Evolutionary conservation across 805 yeast species (phyloP), one percentile per base, ranked within the genome.

Genomic region (Metschnikowia lachancei): DNA sequence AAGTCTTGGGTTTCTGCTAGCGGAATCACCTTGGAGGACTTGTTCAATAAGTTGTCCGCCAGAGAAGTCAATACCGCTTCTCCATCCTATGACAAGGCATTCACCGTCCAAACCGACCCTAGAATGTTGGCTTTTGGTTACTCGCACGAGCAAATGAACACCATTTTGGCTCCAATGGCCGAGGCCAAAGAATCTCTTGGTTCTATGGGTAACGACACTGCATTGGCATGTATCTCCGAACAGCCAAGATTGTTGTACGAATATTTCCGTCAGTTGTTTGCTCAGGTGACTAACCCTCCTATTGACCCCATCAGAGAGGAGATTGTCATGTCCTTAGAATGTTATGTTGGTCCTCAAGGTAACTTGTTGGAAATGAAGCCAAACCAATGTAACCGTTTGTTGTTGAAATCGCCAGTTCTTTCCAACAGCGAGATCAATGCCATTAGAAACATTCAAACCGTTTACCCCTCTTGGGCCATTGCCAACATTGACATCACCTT

Each of bases 311-410:
- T 92, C 59, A 84, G 98, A 67, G 99, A 92, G 72, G 84, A 85
- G 49, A 87, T 92, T 57, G 98, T 94, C 62, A 92, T 92, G 99
- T 88, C 97, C 11, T 77, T 94, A 56, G 97, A 92, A 67, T 92
- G 99, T 71, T 89, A 87, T 67, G 83, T 92, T 60, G 99, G 99
- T 46, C 98, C 98, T n/a, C 98, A 94, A 68, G 98, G 96, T 48
- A 92, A 92, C 65, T 71, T 92, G 54, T 78, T 92, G 61, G 98
- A 94, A 67, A 89, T 90, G 91, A 83, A 85, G 61, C 83, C 97
- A 9, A 76, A 78, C 47, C 98, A 94, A 73, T 92, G 97, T 76
- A 86, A 91, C 72, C 78, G 98, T 57, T 75, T 92, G 61, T 71
- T 85, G 53, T 75, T 92, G 65, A 80, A 81, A 44, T 84, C 96